Evolutionary conservation across 2,329 filamentous ascomycete species (phyloP), one percentile per base, ranked within the genome.

Genomic region (Verticillium longisporum): DNA sequence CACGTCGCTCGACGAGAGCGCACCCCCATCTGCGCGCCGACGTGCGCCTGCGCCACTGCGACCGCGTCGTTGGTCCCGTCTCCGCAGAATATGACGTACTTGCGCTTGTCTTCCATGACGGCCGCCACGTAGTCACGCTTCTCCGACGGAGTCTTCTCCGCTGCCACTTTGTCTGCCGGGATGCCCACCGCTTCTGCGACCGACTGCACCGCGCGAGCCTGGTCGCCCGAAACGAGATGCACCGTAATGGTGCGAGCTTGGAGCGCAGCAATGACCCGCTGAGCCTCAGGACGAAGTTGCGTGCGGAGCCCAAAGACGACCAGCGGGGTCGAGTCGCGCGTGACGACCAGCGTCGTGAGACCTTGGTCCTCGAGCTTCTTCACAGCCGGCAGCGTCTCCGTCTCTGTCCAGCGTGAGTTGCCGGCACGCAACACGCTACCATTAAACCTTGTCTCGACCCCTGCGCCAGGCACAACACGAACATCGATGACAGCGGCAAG

Each of bases 61-160:
- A 82, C 76, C 0, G 86, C 83, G 66, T 88, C 86, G 67, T 88
- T 88, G 7, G 83, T 86, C 11, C 86, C 86, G 65, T 88, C 86
- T 36, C 86, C 86, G 50, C 81, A 77, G 71, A 88, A 88, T 60
- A 88, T 72, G 60, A 85, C 78, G 57, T 59, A 59, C 31, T 55
- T 61, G 33, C 67, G 68, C n/a, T 64, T 66, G 18, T 65, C 33
- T 18, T 62, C 62, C 59, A 77, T 73, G 55, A 81, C 70, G 1
- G 60, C 61, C 58, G 74, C 70, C 58, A 87, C 72, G 68, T 86
- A 87, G 2, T 73, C 68, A 31, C 79, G 75, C 67, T 88, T 88
- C 63, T 84, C 77, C 2, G 72, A 72, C 0, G 86, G 84, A 0
- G 77, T 79, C 68, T 79, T 77, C 32, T 79, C 74, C 7, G 77